Conservation (phyloP, 1,284 basidiomycete species). For the Pseudozyma thailandica region DNA sequence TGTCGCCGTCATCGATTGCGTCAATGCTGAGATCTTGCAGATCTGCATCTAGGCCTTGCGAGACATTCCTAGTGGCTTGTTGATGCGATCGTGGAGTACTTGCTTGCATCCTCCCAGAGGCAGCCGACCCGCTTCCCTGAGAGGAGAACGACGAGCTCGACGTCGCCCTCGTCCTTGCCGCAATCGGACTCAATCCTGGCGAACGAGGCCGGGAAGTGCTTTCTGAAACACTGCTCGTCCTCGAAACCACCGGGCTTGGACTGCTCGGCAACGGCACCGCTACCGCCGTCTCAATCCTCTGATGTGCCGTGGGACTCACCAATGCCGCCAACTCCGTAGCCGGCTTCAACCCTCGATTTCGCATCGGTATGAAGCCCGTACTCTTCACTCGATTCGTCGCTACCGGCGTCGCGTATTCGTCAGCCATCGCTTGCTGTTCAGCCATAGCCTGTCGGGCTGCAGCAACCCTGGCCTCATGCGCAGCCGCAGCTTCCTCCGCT, state of each 20-base stretch:
- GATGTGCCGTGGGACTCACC: slow-evolving; percentile 34
- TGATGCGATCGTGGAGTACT: slow-evolving; percentile 10
- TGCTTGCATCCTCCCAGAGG: slow-evolving; percentile 14
- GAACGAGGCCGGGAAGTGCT: slow-evolving; percentile 20
- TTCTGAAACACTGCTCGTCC: slow-evolving; percentile 3
- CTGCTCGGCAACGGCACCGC: slow-evolving; percentile 40
- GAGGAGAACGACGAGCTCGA: slow-evolving; percentile 44
- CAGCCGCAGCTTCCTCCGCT: slow-evolving; percentile 45
- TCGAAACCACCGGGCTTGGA: slow-evolving; percentile 16
- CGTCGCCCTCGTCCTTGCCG: slow-evolving; percentile 25
- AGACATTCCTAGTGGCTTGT: background rate
- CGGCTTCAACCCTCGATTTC: slow-evolving; percentile 17
- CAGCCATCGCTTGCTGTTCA: slow-evolving; percentile 12
- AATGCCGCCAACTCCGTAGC: slow-evolving; percentile 26
- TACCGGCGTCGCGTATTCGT: slow-evolving; percentile 29
- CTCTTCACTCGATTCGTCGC: slow-evolving; percentile 17
- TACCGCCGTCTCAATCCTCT: slow-evolving; percentile 34
- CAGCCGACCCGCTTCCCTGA: slow-evolving; percentile 27
- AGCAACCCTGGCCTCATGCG: slow-evolving; percentile 39
- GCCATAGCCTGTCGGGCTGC: slow-evolving; percentile 23
- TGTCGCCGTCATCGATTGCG: slow-evolving; percentile 19
- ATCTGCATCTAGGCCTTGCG: slow-evolving; percentile 13
- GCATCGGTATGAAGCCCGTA: slow-evolving; percentile 35
- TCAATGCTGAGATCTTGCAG: slow-evolving; percentile 25
- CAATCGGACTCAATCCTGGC: slow-evolving; percentile 22